Conservation (phyloP, 495 filamentous ascomycete species). For the Cryomyces antarcticus region DNA sequence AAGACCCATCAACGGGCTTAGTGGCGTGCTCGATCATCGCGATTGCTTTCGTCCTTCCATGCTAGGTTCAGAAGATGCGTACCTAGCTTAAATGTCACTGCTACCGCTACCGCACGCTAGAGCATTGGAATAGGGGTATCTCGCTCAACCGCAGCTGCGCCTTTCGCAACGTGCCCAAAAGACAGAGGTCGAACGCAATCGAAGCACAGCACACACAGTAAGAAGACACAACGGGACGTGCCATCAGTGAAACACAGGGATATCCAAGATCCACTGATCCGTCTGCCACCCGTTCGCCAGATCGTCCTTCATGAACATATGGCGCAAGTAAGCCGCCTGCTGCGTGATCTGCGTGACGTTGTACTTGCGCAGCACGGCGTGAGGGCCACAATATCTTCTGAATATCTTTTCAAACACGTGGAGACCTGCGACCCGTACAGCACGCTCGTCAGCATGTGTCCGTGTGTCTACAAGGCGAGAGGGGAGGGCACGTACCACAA, state of each 20-base stretch:
- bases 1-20: too few relatives aligned
- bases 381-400: constrained; percentile 7
- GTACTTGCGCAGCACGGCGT: constrained; percentile 7
- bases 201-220: too few relatives aligned
- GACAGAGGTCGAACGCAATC: too few relatives aligned
- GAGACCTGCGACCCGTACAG: neutral
- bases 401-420: constrained; percentile 13
- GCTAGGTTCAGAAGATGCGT: too few relatives aligned
- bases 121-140: too few relatives aligned
- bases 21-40: too few relatives aligned
- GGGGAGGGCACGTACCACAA: constrained; percentile 2
- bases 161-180: too few relatives aligned
- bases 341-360: constrained; percentile 15
- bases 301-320: constrained; percentile 1
- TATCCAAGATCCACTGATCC: constrained; percentile 12
- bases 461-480: neutral
- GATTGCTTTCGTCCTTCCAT: too few relatives aligned
- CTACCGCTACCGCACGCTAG: too few relatives aligned
- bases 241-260: constrained; percentile 7
- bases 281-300: constrained; percentile 3
- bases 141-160: too few relatives aligned
- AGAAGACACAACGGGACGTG: neutral
- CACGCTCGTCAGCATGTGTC: neutral
- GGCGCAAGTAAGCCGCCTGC: constrained; percentile 8
- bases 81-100: too few relatives aligned